Evolutionary conservation across 305 asterid species (phyloP).

Genomic region (Solanum hybrid): DNA sequence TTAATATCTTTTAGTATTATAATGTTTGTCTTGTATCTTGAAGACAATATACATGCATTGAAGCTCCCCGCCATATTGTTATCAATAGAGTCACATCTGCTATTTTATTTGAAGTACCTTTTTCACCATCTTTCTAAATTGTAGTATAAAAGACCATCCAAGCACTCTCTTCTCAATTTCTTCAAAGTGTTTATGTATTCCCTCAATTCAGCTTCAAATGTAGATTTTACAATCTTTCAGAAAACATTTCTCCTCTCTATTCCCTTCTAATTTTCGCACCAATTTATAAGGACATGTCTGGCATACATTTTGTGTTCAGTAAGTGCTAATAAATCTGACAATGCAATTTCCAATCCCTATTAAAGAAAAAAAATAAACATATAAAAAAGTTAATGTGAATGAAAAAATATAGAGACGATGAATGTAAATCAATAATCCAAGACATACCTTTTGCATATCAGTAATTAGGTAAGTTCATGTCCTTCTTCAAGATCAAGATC

Average conservation of each 20-base stretch:
- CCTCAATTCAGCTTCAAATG: not conserved
- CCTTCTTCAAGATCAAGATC: not conserved
- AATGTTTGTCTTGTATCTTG: not conserved
- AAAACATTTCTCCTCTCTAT: not conserved
- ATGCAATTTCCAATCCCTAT: not conserved
- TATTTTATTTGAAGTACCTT: not conserved
- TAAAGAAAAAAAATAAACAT: not conserved
- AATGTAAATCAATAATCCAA: not conserved
- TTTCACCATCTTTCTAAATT: not conserved
- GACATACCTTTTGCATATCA: not conserved
- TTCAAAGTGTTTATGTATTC: not conserved
- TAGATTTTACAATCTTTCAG: not conserved
- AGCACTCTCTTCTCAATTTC: not conserved
- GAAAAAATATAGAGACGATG: too few species aligned
- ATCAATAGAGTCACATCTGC: not conserved
- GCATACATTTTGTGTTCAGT: not conserved
- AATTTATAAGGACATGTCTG: not conserved
- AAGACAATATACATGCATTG: not conserved
- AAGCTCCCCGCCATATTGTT: not conserved
- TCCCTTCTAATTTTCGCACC: not conserved
- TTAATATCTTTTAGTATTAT: not conserved
- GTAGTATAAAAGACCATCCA: not conserved
- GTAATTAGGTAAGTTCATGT: not conserved
- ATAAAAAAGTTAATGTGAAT: not conserved
- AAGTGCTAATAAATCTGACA: not conserved